These are phyloP conservation scores for Aurantiochytrium sp. DNA, from an alignment of 108 stramenopile species.

Conservation along the genomic window DNA sequence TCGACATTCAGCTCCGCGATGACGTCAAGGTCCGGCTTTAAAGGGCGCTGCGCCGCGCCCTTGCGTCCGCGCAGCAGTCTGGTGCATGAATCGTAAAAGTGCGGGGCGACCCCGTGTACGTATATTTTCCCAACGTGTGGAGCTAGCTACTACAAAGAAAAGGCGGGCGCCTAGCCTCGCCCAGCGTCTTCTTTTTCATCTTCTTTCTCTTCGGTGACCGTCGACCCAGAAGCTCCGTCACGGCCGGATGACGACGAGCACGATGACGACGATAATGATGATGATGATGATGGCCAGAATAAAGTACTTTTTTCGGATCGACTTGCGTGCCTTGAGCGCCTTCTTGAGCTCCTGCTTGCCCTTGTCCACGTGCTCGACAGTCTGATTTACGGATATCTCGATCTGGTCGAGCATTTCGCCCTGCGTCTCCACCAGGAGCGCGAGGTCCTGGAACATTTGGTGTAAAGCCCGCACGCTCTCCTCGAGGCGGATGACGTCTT, in stretches of 20 bases:
- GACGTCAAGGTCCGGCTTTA: too few species aligned
- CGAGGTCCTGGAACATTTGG: slow-evolving; percentile 99
- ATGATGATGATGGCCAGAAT: slow-evolving; percentile 61
- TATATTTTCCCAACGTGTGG: too few species aligned
- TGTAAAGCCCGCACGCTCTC: slow-evolving; percentile 89
- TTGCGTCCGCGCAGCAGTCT: too few species aligned
- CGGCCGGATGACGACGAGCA: slow-evolving; percentile 47
- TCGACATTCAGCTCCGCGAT: too few species aligned
- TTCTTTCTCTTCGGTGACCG: too few species aligned
- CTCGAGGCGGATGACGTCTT: slow-evolving; percentile 94
- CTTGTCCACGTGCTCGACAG: slow-evolving; percentile 88
- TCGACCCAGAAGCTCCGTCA: too few species aligned
- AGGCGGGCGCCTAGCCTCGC: too few species aligned
- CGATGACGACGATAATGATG: slow-evolving; percentile 55
- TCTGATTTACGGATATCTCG: slow-evolving; percentile 86
- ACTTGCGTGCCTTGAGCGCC: slow-evolving; percentile 82
- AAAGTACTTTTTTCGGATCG: slow-evolving; percentile 89
- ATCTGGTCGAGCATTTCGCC: slow-evolving; percentile 97
- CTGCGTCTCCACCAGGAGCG: slow-evolving; percentile 94
- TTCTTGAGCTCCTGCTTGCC: slow-evolving; percentile 80
- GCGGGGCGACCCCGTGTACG: too few species aligned
- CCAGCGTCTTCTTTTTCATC: too few species aligned
- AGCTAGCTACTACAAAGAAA: too few species aligned
- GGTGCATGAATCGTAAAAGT: too few species aligned
- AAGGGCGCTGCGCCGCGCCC: too few species aligned